Conservation (phyloP, 129 eudicot species). For the Lonicera japonica region DNA sequence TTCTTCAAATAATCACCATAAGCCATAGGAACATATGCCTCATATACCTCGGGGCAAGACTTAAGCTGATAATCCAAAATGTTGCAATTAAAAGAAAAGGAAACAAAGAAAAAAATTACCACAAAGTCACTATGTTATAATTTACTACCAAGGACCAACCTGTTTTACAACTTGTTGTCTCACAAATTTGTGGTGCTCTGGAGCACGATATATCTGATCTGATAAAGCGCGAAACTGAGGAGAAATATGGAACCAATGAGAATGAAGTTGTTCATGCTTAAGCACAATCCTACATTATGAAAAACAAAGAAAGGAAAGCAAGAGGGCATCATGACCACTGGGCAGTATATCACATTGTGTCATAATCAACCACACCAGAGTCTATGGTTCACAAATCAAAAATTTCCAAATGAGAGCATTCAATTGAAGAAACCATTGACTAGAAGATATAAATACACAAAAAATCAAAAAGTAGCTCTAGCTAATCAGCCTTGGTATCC, state of each 20-base stretch:
- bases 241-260: constrained; percentile 3
- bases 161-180: constrained; percentile 77
- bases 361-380: too few species aligned
- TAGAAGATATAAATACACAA: too few species aligned
- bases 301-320: not conserved
- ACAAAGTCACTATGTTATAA: constrained; percentile 4
- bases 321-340: not conserved
- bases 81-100: not conserved
- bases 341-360: not conserved
- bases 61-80: constrained; percentile 39
- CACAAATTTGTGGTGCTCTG: constrained; percentile 91
- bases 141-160: constrained; percentile 34
- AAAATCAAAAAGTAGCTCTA: too few species aligned
- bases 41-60: constrained; percentile 70
- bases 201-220: constrained; percentile 87
- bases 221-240: constrained; percentile 86
- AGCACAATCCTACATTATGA: not conserved
- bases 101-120: constrained; percentile 9
- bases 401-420: too few species aligned
- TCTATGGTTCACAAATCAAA: too few species aligned
- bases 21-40: constrained; percentile 94
- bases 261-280: constrained; percentile 7
- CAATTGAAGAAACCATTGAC: too few species aligned
- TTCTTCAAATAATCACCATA: constrained; percentile 69
- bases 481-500: too few species aligned